Conservation (phyloP, 2,329 filamentous ascomycete species). For the Ustulina deusta region DNA sequence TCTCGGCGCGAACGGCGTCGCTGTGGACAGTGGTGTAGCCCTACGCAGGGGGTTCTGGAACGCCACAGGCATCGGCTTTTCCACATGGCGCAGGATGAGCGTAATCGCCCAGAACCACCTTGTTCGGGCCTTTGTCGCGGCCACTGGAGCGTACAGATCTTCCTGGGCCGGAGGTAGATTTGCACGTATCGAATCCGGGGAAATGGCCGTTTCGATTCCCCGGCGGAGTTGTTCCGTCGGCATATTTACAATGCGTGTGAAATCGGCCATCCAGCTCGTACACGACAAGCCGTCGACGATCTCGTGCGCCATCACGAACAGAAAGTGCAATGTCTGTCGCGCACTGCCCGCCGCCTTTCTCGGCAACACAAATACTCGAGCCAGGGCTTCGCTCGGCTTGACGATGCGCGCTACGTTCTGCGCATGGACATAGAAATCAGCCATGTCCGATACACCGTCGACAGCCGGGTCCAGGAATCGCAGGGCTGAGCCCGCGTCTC, state of each 20-base stretch:
- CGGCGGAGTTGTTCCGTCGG: slow-evolving; percentile 33
- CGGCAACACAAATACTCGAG: slow-evolving; percentile 41
- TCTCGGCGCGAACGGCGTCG: slow-evolving; percentile 26
- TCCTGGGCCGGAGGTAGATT: slow-evolving; percentile 44
- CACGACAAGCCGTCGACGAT: slow-evolving; percentile 44
- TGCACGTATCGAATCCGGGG: slow-evolving; percentile 29
- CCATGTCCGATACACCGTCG: slow-evolving; percentile 29
- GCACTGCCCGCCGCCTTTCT: slow-evolving; percentile 18
- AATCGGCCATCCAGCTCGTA: slow-evolving; percentile 39
- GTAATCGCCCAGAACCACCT: slow-evolving; percentile 47
- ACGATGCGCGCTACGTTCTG: slow-evolving; percentile 43
- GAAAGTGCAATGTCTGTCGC: slow-evolving; percentile 35
- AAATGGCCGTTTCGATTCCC: slow-evolving; percentile 32
- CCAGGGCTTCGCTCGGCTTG: slow-evolving; percentile 37
- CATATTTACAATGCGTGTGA: slow-evolving; percentile 42
- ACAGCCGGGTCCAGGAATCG: slow-evolving; percentile 23
- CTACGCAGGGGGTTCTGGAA: slow-evolving; percentile 45
- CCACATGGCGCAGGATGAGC: slow-evolving; percentile 42
- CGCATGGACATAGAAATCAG: slow-evolving; percentile 40
- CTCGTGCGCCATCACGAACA: slow-evolving; percentile 44
- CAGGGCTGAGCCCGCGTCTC: slow-evolving; percentile 30
- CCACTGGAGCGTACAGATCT: slow-evolving; percentile 42
- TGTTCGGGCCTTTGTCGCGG: slow-evolving; percentile 37
- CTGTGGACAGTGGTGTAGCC: slow-evolving; percentile 19
- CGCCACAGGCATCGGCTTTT: slow-evolving; percentile 40